phyloP scores from a whole-genome alignment of 306 rosid species.

The Prunus armeniaca region DNA sequence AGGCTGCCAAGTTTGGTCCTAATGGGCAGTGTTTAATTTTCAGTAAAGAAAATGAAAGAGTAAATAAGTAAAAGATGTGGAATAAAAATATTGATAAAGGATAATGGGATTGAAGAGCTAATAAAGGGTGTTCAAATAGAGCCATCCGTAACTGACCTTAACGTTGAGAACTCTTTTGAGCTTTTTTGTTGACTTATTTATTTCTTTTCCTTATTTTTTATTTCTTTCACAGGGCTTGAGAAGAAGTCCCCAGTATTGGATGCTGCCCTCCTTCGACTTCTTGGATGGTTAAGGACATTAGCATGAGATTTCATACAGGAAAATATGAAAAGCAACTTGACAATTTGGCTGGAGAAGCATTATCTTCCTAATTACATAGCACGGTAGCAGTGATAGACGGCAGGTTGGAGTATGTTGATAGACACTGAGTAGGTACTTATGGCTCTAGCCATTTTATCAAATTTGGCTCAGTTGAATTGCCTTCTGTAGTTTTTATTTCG shows the following conservation, averaged over 20 bases:
- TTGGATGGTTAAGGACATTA: slow-evolving; percentile 76
- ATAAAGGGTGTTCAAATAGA: not conserved
- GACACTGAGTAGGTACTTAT: too few species aligned
- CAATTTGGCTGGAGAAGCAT: slow-evolving; percentile 11
- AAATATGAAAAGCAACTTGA: not conserved
- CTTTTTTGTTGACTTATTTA: not conserved
- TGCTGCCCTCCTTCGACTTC: slow-evolving; percentile 63
- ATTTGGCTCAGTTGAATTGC: too few species aligned
- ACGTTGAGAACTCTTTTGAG: not conserved
- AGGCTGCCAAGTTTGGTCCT: not conserved
- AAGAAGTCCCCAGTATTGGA: slow-evolving; percentile 83
- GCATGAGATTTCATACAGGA: slow-evolving; percentile 44
- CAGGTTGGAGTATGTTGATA: not conserved
- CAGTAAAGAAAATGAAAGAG: not conserved
- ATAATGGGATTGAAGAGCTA: not conserved
- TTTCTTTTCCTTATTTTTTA: slow-evolving; percentile 12
- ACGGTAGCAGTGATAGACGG: not conserved
- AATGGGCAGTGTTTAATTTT: not conserved
- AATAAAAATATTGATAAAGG: not conserved
- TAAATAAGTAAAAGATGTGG: not conserved
- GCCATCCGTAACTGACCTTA: not conserved
- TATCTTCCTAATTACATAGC: slow-evolving; percentile 5
- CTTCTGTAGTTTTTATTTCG: not conserved
- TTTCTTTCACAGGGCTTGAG: slow-evolving; percentile 60
- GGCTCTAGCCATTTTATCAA: too few species aligned